Evolutionary conservation across 73 alveolate species (phyloP).

Genomic region (Paramecium tetraurelia): DNA sequence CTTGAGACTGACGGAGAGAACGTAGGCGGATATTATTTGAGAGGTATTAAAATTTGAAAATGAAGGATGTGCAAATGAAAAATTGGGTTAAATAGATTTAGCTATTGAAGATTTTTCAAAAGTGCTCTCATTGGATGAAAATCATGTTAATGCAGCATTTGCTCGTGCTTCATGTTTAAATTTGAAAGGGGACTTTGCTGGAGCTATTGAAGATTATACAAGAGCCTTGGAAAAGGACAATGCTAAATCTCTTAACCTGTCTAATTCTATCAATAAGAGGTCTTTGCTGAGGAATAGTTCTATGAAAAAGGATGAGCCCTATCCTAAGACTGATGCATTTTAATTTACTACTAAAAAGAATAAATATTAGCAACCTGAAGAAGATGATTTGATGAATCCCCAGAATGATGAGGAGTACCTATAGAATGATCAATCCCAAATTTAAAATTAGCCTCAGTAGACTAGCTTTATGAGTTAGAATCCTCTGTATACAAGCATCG

Average conservation of each 20-base stretch:
- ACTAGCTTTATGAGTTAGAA: background rate
- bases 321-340: background rate
- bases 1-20: constrained; percentile 70
- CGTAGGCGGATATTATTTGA: constrained; percentile 84
- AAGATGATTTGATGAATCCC: background rate
- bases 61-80: constrained; percentile 83
- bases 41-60: constrained; percentile 58
- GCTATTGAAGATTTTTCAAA: constrained; percentile 86
- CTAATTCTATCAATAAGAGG: background rate
- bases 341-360: background rate
- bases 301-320: background rate
- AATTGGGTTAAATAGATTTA: constrained; percentile 77
- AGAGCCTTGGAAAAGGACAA: constrained; percentile 95
- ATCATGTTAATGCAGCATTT: constrained; percentile 93
- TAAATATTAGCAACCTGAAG: background rate
- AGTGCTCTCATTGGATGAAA: constrained; percentile 88
- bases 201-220: constrained; percentile 96
- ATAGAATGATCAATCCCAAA: constrained; percentile 2
- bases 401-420: background rate
- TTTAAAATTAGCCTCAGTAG: background rate
- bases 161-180: constrained; percentile 95
- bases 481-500: background rate
- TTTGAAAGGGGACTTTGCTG: constrained; percentile 88
- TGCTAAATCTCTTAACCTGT: constrained; percentile 33
- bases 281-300: background rate